Evolutionary conservation across 2,329 filamentous ascomycete genomes (phyloP).

Genomic region (Paecilomyces sp.): DNA sequence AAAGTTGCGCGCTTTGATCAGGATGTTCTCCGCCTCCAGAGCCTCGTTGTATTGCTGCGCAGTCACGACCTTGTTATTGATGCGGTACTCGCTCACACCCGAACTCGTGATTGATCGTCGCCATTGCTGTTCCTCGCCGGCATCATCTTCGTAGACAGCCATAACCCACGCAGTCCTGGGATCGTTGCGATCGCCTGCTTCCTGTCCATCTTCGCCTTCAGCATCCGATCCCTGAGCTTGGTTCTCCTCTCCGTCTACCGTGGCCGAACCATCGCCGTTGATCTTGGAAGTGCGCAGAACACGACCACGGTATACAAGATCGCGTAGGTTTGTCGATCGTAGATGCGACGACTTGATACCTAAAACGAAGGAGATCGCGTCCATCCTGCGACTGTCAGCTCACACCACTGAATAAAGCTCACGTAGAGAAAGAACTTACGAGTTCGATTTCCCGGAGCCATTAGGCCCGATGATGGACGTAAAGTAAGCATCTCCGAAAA

Average conservation of each 20-base stretch:
- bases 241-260: constrained; percentile 50
- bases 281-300: constrained; percentile 89
- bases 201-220: constrained; percentile 54
- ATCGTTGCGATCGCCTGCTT: constrained; percentile 55
- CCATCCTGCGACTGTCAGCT: constrained; percentile 61
- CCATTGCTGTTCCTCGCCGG: constrained; percentile 90
- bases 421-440: constrained; percentile 48
- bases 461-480: constrained; percentile 99
- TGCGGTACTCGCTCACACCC: constrained; percentile 89
- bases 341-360: constrained; percentile 98
- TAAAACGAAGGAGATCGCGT: constrained; percentile 97
- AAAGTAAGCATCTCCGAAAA: constrained; percentile 97
- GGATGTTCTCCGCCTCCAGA: constrained; percentile 86
- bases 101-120: constrained; percentile 86
- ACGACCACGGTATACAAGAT: constrained; percentile 91
- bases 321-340: constrained; percentile 85
- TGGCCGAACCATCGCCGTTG: constrained; percentile 77
- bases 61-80: constrained; percentile 85
- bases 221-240: constrained; percentile 56
- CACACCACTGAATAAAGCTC: background rate
- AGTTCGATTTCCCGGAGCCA: constrained; percentile 99
- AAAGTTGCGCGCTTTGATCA: constrained; percentile 97
- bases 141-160: constrained; percentile 97
- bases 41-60: constrained; percentile 91
- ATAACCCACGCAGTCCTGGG: constrained; percentile 97